Evolutionary conservation across 306 rosid genomes (phyloP).

Genomic region (Albizia julibrissin): DNA sequence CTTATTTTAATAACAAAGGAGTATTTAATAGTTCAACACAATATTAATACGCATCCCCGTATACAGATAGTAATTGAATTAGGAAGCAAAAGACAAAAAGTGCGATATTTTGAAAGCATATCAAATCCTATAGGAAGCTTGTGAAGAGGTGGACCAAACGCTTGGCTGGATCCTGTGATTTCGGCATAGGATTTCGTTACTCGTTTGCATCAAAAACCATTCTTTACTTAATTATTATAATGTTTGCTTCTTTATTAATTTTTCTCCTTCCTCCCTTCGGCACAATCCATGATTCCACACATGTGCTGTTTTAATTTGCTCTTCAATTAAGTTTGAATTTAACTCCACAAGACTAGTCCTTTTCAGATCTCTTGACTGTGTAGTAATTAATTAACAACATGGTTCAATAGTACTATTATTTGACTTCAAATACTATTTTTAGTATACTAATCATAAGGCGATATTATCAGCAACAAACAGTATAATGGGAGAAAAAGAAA

Average conservation of each 20-base stretch:
- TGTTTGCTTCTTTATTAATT: background rate
- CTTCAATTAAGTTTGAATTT: background rate
- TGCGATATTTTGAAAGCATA: too few relatives aligned
- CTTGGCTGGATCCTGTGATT: background rate
- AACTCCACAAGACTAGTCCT: background rate
- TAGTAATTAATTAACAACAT: background rate
- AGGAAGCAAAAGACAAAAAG: background rate
- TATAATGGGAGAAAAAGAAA: background rate
- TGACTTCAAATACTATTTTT: background rate
- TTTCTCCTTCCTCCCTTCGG: background rate
- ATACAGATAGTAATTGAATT: background rate
- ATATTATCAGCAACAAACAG: background rate
- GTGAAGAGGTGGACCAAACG: background rate
- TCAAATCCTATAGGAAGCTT: background rate
- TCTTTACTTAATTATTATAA: background rate
- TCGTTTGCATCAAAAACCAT: slow-evolving; percentile 17
- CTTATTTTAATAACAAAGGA: too few relatives aligned
- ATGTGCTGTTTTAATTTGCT: background rate
- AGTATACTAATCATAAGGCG: background rate
- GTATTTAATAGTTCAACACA: too few relatives aligned
- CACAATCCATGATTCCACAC: background rate
- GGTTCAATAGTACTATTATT: background rate
- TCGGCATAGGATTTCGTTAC: background rate
- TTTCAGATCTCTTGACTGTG: background rate
- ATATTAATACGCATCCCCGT: background rate